These are phyloP conservation scores for Mortierella sp. DNA, from an alignment of 371 early-diverging fungal genomes.

Conservation along the genomic window DNA sequence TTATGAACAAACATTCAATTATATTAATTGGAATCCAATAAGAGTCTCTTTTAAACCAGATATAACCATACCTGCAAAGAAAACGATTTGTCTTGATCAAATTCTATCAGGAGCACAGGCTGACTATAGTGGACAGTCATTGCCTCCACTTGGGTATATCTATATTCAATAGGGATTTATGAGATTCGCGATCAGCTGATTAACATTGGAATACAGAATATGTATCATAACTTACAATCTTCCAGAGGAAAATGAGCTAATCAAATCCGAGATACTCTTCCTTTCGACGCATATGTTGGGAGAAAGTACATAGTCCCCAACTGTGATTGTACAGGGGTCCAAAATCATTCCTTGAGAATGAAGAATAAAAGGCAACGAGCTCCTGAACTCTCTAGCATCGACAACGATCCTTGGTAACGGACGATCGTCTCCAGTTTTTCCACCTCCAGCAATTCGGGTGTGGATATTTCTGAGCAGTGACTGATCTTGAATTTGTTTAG, in stretches of 20 bases:
- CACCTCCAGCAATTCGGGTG: slow-evolving; percentile 52
- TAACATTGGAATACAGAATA: not conserved
- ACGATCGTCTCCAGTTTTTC: slow-evolving; percentile 36
- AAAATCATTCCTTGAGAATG: slow-evolving; percentile 85
- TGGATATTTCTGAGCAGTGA: slow-evolving; percentile 54
- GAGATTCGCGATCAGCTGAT: not conserved
- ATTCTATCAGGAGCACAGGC: slow-evolving; percentile 94
- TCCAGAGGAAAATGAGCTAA: slow-evolving; percentile 87
- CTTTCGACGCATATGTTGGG: slow-evolving; percentile 94
- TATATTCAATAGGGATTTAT: slow-evolving; percentile 19
- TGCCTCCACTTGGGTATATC: slow-evolving; percentile 91
- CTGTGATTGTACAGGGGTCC: slow-evolving; percentile 87
- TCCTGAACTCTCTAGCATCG: slow-evolving; percentile 96
- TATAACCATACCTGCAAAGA: slow-evolving; percentile 65
- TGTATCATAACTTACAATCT: slow-evolving; percentile 73
- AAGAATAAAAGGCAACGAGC: slow-evolving; percentile 90
- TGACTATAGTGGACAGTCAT: slow-evolving; percentile 87
- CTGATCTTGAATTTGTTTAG: slow-evolving; percentile 52
- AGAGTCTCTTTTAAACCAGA: slow-evolving; percentile 14
- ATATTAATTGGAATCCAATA: not conserved
- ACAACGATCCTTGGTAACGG: slow-evolving; percentile 74
- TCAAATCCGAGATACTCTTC: slow-evolving; percentile 93
- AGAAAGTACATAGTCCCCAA: slow-evolving; percentile 97
- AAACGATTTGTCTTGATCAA: slow-evolving; percentile 89
- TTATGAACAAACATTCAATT: not conserved